Evolutionary conservation across 306 rosid genomes (phyloP).

Genomic region (Clitoria ternatea): DNA sequence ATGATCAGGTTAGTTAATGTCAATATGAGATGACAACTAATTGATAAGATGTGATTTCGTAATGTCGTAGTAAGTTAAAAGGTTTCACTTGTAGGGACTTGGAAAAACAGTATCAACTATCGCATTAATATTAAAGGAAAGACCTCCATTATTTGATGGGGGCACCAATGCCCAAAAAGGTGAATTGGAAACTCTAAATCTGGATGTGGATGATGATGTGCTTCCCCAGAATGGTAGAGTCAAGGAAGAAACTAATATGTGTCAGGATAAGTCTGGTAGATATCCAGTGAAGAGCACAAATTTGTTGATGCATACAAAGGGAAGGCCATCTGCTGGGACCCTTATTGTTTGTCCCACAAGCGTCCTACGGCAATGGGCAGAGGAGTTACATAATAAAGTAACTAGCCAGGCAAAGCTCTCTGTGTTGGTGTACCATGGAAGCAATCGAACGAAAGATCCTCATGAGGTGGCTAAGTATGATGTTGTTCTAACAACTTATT

Average conservation of each 20-base stretch:
- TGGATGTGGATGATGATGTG: conserved; percentile 70
- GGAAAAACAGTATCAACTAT: conserved; percentile 97
- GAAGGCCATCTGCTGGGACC: conserved; percentile 97
- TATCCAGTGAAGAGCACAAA: conserved; percentile 22
- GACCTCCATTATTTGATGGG: conserved; percentile 42
- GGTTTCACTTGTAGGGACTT: conserved; percentile 60
- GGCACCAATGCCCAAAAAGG: conserved; percentile 35
- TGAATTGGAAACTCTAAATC: conserved; percentile 61
- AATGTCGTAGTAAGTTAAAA: neutral
- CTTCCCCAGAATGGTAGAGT: conserved; percentile 32
- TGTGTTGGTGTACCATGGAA: conserved; percentile 92
- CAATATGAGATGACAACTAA: conserved; percentile 3
- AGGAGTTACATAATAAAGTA: conserved; percentile 83
- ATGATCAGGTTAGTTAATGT: conserved; percentile 72
- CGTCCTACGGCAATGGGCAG: conserved; percentile 97
- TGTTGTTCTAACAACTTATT: conserved; percentile 91
- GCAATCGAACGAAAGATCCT: conserved; percentile 89
- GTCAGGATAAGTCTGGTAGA: conserved; percentile 31
- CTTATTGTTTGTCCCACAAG: conserved; percentile 99
- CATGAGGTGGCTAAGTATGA: conserved; percentile 85
- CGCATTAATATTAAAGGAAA: conserved; percentile 86
- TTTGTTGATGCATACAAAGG: conserved; percentile 47
- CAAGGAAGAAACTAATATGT: conserved; percentile 22
- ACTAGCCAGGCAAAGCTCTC: conserved; percentile 75
- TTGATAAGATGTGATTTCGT: conserved; percentile 1